Evolutionary conservation across 352 stramenopile genomes (phyloP), one percentile per base, ranked within the genome.

Genomic region (Pythium coloratum): DNA sequence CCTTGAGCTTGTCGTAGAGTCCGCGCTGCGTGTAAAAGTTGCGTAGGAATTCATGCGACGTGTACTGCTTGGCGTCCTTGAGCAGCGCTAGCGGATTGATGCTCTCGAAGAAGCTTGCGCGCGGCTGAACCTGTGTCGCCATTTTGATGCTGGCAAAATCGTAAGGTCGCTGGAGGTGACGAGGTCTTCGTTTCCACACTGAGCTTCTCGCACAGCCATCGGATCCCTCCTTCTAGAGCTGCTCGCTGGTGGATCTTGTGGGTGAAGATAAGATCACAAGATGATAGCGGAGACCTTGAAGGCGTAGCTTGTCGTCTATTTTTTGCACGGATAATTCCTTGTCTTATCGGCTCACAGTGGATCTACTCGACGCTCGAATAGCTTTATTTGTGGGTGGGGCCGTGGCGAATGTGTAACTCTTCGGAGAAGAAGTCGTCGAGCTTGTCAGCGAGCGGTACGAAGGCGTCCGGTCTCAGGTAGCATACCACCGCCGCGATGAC

Each of bases 21-120:
- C 81, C 78, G 38, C 75, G 77, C 30, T 79, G 75, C 12, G 82
- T 89, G 75, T 92, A 92, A 20, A 92, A 92, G 28, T 92, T 80
- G 2, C 81, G 77, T 4, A 92, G 70, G 56, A 92, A 92, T 55
- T 91, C 84, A 28, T 66, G 68, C 12, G 72, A 75, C 0, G 84
- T 89, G 55, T 89, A 71, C 33, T 69, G 68, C n/a, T 80, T 59
- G 8, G 81, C 75, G 2, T 89, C 76, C n/a, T 81, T 72, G 42
- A 91, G 77, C 59, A 91, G 59, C 10, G 60, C 70, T 16, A 89
- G 70, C 1, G 82, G 80, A 36, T 91, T 89, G 8, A 91, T 73
- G 55, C 62, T 79, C 36, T 80, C 70, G 26, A 88, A 70, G 56
- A 91, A 82, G n/a, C 70, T 56, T 40, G 78, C 75, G 5, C 55